Base-by-base conservation (phyloP, 345 rosid species). In the Melastoma malabathricum region DNA sequence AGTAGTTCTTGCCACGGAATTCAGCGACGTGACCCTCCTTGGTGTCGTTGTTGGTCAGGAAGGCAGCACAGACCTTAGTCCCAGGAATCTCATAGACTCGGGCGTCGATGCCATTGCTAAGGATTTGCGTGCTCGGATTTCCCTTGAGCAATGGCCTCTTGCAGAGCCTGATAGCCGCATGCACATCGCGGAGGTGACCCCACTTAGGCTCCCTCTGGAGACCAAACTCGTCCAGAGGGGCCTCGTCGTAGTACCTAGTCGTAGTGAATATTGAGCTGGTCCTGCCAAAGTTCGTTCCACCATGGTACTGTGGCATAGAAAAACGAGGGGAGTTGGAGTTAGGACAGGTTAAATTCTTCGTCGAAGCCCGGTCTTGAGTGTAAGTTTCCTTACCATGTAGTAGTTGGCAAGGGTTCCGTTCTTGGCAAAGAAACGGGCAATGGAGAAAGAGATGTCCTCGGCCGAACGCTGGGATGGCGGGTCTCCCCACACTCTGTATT, bases 141-240 rank as follows among this genome's bases (percentile, higher is more conserved):
- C 99, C 99, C 73, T 75, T 71, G 2, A 93, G 78, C 47, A 83
- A 73, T 48, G 97, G 75, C 79, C 65, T 83, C 76, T 68, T 77
- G 75, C 82, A 72, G 50, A 88, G 64, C 56, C 54, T 68, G 16
- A 93, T 58, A 9, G 97, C 89, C 44, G 47, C 75, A 68, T 93
- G 99, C 63, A 83, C 64, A 59, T 85, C 92, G 69, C 68, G 81
- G 49, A 93, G 85, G 62, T 93, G 98, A 46, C 94, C 74, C 48
- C 69, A 92, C 51, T 85, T 92, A 8, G 97, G 97, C 23, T 83
- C 77, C 59, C 74, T 84, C 54, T 60, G 55, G 50, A 92, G 61
- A 82, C 97, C 98, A 50, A 2, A 87, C 74, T 92, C 98, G 63
- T 92, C 98, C 43, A 92, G 81, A 22, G 98, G 98, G 48, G 94